These are phyloP conservation scores for Maudiozyma bulderi DNA, from an alignment of 805 yeast species.

Conservation along the genomic window DNA sequence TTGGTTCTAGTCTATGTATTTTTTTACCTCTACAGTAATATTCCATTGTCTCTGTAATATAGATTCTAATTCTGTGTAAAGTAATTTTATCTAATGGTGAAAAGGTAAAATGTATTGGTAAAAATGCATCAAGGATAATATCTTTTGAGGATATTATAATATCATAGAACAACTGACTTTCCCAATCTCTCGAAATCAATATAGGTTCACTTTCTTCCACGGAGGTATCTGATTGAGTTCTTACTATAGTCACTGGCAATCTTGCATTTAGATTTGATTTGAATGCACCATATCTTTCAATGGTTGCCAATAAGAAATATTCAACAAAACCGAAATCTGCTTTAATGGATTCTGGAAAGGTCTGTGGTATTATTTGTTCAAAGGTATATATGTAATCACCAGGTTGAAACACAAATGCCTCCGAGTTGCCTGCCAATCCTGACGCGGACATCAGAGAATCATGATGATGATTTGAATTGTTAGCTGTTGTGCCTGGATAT, in stretches of 20 bases:
- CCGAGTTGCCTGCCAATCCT: not conserved
- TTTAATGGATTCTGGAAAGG: slow-evolving; percentile 68
- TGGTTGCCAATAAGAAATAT: slow-evolving; percentile 57
- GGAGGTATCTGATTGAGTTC: slow-evolving; percentile 70
- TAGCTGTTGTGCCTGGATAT: not conserved
- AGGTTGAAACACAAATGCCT: slow-evolving; percentile 49
- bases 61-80: slow-evolving; percentile 76
- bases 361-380: slow-evolving; percentile 77
- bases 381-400: slow-evolving; percentile 92
- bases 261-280: slow-evolving; percentile 62
- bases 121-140: slow-evolving; percentile 68
- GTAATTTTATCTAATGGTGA: slow-evolving; percentile 81
- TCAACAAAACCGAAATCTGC: slow-evolving; percentile 75
- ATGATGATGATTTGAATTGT: not conserved
- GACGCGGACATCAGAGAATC: not conserved
- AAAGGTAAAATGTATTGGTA: slow-evolving; percentile 77
- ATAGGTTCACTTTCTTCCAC: slow-evolving; percentile 91
- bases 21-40: slow-evolving; percentile 78
- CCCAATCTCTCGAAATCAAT: slow-evolving; percentile 87
- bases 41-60: slow-evolving; percentile 81
- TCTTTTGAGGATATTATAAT: slow-evolving; percentile 86
- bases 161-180: slow-evolving; percentile 80
- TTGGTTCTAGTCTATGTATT: slow-evolving; percentile 88
- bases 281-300: slow-evolving; percentile 79
- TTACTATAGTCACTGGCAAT: slow-evolving; percentile 53